phyloP scores from a whole-genome alignment of 116 monocot genomes.

The Iris pallida region DNA sequence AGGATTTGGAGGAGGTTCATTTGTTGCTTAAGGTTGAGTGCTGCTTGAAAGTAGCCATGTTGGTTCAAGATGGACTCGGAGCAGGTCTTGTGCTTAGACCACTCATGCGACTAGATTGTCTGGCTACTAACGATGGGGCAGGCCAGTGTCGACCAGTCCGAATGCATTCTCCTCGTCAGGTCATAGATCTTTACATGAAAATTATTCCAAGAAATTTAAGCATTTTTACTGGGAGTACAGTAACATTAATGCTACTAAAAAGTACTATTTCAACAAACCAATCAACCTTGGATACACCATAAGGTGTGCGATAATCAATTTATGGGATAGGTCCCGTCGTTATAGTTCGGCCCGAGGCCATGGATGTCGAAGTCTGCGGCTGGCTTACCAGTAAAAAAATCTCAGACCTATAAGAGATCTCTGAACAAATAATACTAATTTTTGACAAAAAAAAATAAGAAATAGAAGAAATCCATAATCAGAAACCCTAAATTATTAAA shows the following conservation, averaged over 20 bases:
- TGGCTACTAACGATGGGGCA: conserved; percentile 42
- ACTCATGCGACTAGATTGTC: conserved; percentile 50
- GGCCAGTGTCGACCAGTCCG: conserved; percentile 51
- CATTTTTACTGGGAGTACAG: too few relatives aligned
- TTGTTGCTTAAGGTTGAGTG: conserved; percentile 38
- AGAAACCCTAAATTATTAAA: too few relatives aligned
- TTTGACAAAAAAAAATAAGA: conserved; percentile 57
- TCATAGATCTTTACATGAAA: conserved; percentile 34
- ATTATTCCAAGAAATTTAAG: too few relatives aligned
- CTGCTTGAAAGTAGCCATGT: conserved; percentile 36
- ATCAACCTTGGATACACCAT: conserved; percentile 25
- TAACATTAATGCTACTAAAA: too few relatives aligned
- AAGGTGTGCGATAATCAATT: conserved; percentile 36
- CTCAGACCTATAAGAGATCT: too few relatives aligned
- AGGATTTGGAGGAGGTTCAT: conserved; percentile 30
- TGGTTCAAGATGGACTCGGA: conserved; percentile 34
- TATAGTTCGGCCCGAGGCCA: conserved; percentile 54
- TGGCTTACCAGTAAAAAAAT: conserved; percentile 32
- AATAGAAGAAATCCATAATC: too few relatives aligned
- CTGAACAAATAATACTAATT: too few relatives aligned
- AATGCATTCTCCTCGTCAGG: conserved; percentile 18
- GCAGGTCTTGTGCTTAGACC: conserved; percentile 69
- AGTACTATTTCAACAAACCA: too few relatives aligned
- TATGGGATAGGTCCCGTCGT: conserved; percentile 44
- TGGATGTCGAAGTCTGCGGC: conserved; percentile 49